A percentile compares a stretch with the other conserved stretches of the same genome.
Evolutionary conservation across 495 filamentous ascomycete genomes (phyloP).

Genomic region (Podospora didyma): DNA sequence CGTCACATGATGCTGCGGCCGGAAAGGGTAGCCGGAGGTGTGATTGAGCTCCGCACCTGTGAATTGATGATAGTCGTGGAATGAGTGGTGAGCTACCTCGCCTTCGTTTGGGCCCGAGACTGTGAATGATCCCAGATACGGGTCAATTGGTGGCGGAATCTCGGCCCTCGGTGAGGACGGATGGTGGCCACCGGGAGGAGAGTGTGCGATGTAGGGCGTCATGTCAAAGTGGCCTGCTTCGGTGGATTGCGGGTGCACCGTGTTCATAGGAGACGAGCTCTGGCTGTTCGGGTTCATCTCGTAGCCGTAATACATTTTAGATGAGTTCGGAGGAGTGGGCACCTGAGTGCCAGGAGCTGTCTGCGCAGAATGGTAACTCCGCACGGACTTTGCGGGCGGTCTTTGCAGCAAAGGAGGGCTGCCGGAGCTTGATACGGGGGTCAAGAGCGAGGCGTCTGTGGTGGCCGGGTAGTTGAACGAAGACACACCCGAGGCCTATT

Average conservation of each 20-base stretch:
- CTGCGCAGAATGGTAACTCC: constrained; percentile 28
- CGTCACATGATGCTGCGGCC: constrained; percentile 12
- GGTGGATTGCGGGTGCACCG: constrained; percentile 25
- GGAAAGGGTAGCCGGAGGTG: constrained; percentile 3
- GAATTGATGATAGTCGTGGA: constrained; percentile 19
- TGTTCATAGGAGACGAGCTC: constrained; percentile 33
- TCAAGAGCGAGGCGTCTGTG: constrained; percentile 42
- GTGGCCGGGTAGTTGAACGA: constrained; percentile 41
- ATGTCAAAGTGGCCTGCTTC: constrained; percentile 28
- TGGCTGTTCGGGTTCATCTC: constrained; percentile 28
- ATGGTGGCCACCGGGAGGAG: constrained; percentile 22
- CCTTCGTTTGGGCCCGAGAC: constrained; percentile 24
- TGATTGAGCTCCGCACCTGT: constrained; percentile 13
- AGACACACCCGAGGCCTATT: constrained; percentile 33
- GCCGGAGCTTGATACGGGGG: constrained; percentile 40
- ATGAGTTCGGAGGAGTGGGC: constrained; percentile 41
- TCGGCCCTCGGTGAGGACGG: constrained; percentile 28
- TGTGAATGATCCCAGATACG: constrained; percentile 27
- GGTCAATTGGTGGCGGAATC: constrained; percentile 26
- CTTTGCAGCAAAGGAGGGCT: constrained; percentile 41
- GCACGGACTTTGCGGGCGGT: constrained; percentile 29
- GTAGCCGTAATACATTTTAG: constrained; percentile 39
- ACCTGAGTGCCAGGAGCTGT: constrained; percentile 31
- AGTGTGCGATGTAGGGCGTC: constrained; percentile 24
- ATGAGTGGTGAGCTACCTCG: constrained; percentile 25